Percentiles rank a stretch among this genome's conserved stretches.
phyloP scores from a whole-genome alignment of 2,329 filamentous ascomycete species.

The Colletotrichum higginsianum region DNA sequence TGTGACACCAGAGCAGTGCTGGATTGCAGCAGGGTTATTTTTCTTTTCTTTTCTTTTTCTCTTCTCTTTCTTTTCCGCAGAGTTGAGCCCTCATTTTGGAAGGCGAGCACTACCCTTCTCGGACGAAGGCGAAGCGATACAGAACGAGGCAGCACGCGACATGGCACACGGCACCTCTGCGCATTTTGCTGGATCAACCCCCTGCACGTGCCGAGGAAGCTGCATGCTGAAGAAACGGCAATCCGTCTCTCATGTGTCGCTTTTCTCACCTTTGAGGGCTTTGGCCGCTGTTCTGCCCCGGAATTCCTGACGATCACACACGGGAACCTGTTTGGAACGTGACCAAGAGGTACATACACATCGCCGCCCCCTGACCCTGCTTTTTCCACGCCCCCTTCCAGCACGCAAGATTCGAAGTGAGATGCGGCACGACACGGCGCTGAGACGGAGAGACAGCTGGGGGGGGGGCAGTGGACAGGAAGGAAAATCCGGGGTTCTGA shows the following conservation, averaged over 20 bases:
- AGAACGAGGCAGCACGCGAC: slow-evolving; percentile 23
- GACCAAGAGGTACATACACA: slow-evolving; percentile 9
- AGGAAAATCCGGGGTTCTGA: slow-evolving; percentile 27
- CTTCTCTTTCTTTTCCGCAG: background rate
- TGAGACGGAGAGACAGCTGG: slow-evolving; percentile 3
- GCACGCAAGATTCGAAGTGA: slow-evolving; percentile 12
- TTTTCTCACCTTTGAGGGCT: slow-evolving; percentile 13
- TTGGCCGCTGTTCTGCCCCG: slow-evolving; percentile 30
- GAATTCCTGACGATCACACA: slow-evolving; percentile 38
- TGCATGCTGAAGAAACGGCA: slow-evolving; percentile 5
- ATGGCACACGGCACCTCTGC: slow-evolving; percentile 6
- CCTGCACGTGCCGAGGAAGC: background rate
- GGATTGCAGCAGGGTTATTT: background rate
- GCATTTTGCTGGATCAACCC: background rate
- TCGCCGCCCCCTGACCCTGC: slow-evolving; percentile 35
- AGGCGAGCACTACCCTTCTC: slow-evolving; percentile 2
- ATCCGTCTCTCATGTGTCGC: slow-evolving; percentile 22
- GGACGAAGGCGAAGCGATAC: slow-evolving; percentile 11
- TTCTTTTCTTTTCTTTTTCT: too few species aligned
- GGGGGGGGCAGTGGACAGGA: too few species aligned
- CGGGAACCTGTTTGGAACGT: slow-evolving; percentile 36
- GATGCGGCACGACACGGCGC: slow-evolving; percentile 22
- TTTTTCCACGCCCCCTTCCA: slow-evolving; percentile 8
- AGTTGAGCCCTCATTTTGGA: background rate
- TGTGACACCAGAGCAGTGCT: background rate